Base-by-base conservation (phyloP, 2,329 filamentous ascomycete species). In the Fusarium multiceps region DNA sequence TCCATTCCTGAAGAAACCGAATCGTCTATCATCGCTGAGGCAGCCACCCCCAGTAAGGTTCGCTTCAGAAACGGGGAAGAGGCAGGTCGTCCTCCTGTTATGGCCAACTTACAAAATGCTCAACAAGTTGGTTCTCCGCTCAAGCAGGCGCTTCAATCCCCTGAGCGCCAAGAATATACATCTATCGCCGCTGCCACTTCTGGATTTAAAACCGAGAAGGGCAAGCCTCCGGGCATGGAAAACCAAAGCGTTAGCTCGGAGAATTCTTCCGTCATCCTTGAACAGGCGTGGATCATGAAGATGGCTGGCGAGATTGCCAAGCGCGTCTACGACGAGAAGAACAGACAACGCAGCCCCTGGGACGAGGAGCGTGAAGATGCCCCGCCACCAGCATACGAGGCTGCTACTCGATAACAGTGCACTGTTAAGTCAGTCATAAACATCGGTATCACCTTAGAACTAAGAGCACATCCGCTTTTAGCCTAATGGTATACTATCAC, bases 241-340 rank as follows among this genome's bases (percentile, higher is more conserved):
- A 74, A 75, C 76, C 78, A 63, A 75, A 70, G 71, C 34, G 63
- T 71, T 23, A 69, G 70, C 55, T 85, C 84, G 1, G 86, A 88
- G 32, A 83, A 82, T 7, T 84, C 86, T 14, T 87, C 87, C 1
- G 84, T 86, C 28, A 92, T 93, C 50, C 83, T 93, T 27, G 92
- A 94, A 77, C 91, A 93, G 78, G 93, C 92, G 4, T 96, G 93
- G 92, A 92, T 96, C 81, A 89, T 91, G 83, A 96, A 97, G 83
- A 96, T 99, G 88, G 94, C 95, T 7, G 91, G 90, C 69, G 96
- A 98, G 80, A 95, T 98, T 74, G 93, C 94, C 37, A 86, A 90
- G 53, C 91, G 93, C 59, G 93, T 97, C 70, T 93, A 95, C 71
- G 93, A 97, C 72, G 93, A 97, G 81, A 96, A 97, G 81, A 83